Conservation (phyloP, 2,329 filamentous ascomycete genomes). For the Cryphonectria naterciae region DNA sequence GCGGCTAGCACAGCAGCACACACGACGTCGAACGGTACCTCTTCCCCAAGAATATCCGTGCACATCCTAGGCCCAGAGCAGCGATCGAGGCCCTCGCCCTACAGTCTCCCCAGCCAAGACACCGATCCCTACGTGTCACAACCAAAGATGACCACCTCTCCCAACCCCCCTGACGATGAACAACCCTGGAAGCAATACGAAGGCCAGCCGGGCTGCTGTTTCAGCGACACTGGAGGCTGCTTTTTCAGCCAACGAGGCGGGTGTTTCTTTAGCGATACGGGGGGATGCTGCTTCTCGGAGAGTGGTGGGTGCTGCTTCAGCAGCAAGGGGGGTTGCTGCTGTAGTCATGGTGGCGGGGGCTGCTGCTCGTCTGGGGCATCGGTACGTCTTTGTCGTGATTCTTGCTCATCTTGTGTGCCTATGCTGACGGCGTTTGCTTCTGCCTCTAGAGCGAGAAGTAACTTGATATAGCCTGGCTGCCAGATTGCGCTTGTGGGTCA, state of each 20-base stretch:
- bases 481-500: not conserved
- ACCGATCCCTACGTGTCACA: not conserved
- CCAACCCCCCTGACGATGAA: not conserved
- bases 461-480: no score
- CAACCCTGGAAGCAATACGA: conserved; percentile 12
- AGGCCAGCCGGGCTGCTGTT: conserved; percentile 4
- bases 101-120: not conserved
- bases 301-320: conserved; percentile 19
- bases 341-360: not conserved
- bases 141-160: conserved; percentile 4
- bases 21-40: not conserved
- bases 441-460: not conserved
- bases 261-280: conserved; percentile 24
- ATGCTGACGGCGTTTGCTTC: not conserved
- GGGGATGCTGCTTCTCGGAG: conserved; percentile 21
- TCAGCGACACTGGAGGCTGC: conserved; percentile 22
- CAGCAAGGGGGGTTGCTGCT: conserved; percentile 10
- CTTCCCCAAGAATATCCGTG: not conserved
- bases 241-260: conserved; percentile 24
- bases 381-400: not conserved
- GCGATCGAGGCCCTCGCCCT: not conserved
- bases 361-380: not conserved
- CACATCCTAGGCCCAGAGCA: not conserved
- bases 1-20: not conserved
- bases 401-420: not conserved